Conservation (phyloP, 73 alveolate genomes). For the Breviolum minutum region DNA sequence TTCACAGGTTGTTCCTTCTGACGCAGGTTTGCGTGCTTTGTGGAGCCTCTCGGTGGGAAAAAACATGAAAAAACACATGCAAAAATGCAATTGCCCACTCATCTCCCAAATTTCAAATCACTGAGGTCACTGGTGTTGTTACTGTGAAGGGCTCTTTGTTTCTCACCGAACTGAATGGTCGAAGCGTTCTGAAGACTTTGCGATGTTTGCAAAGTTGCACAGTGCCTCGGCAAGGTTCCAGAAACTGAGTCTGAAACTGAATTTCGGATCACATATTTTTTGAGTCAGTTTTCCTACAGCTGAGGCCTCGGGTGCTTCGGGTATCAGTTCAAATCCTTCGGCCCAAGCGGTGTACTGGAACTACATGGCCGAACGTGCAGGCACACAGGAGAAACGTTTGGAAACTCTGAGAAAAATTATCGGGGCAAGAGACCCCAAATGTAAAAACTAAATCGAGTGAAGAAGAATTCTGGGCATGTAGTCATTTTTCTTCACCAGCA, state of each 20-base stretch:
- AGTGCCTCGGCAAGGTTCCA: background rate
- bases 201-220: slow-evolving; percentile 1
- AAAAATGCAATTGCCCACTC: too few relatives aligned
- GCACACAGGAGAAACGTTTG: background rate
- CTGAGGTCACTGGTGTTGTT: slow-evolving; percentile 17
- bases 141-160: slow-evolving; percentile 1
- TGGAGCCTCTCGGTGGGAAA: background rate
- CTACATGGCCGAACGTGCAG: slow-evolving; percentile 29
- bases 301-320: background rate
- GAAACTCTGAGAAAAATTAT: background rate
- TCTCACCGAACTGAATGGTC: slow-evolving; percentile 51
- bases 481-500: too few relatives aligned
- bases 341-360: slow-evolving; percentile 39
- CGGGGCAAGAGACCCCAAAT: too few relatives aligned
- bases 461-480: too few relatives aligned
- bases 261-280: background rate
- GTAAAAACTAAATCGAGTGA: too few relatives aligned
- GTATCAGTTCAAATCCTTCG: background rate
- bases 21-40: slow-evolving; percentile 52
- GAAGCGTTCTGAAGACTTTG: slow-evolving; percentile 31
- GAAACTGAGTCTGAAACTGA: background rate
- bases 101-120: too few relatives aligned
- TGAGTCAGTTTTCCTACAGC: background rate
- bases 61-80: background rate
- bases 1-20: slow-evolving; percentile 25